Conservation (phyloP, 495 filamentous ascomycete genomes). For the Lentithecium fluviatile region DNA sequence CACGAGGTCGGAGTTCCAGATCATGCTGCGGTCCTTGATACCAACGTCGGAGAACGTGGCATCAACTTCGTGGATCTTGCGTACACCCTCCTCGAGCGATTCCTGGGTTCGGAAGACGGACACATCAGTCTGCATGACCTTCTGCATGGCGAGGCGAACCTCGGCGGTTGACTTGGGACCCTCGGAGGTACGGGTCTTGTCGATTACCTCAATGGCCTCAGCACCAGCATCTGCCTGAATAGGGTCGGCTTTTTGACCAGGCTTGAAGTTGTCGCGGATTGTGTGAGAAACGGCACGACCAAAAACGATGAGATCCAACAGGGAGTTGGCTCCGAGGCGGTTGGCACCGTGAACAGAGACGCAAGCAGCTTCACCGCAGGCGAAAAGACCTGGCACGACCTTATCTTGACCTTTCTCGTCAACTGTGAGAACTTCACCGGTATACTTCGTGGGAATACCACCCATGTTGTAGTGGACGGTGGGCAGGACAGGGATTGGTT, state of each 20-base stretch:
- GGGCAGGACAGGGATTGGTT: constrained; percentile 93
- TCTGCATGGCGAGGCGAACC: constrained; percentile 91
- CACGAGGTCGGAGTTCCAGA: constrained; percentile 97
- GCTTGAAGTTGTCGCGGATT: constrained; percentile 84
- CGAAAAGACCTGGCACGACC: constrained; percentile 92
- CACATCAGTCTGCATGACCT: constrained; percentile 95
- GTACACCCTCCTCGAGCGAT: constrained; percentile 79
- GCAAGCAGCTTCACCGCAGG: constrained; percentile 94
- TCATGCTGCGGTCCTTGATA: constrained; percentile 98
- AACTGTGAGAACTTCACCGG: constrained; percentile 86
- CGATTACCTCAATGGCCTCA: constrained; percentile 79
- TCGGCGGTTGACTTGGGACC: constrained; percentile 85
- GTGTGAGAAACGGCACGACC: constrained; percentile 94
- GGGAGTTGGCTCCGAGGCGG: constrained; percentile 94
- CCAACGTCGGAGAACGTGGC: constrained; percentile 74
- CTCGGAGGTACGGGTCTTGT: constrained; percentile 76
- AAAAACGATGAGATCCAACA: constrained; percentile 95
- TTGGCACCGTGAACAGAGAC: constrained; percentile 97
- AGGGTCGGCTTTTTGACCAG: constrained; percentile 71
- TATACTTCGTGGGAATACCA: constrained; percentile 96
- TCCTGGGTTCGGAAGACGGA: constrained; percentile 96
- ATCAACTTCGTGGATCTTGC: constrained; percentile 78
- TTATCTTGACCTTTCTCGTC: constrained; percentile 79
- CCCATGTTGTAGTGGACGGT: constrained; percentile 99
- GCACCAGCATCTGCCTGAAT: constrained; percentile 80